Conservation (phyloP, 768 basidiomycete species). For the Trametes coccinea region DNA sequence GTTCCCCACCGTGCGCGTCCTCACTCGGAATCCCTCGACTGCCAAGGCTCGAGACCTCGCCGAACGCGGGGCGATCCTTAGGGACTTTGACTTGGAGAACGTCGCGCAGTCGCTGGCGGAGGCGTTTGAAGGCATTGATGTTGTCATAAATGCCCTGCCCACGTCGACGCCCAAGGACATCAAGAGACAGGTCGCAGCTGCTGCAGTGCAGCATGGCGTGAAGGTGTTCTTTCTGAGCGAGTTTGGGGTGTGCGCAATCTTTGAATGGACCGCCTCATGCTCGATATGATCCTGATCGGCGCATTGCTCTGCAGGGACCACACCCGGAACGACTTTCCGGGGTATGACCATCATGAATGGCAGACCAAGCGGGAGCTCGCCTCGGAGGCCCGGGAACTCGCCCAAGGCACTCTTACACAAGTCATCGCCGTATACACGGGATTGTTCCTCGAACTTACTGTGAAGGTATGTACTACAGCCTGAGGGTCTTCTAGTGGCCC, state of each 20-base stretch:
- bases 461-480: neutral
- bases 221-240: constrained; percentile 27
- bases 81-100: constrained; percentile 7
- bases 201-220: constrained; percentile 17
- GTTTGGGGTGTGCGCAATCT: constrained; percentile 18
- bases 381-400: constrained; percentile 2
- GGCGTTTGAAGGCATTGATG: constrained; percentile 8
- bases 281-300: neutral
- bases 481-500: neutral
- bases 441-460: constrained; percentile 18
- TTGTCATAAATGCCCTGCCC: constrained; percentile 12
- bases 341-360: constrained; percentile 18
- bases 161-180: neutral
- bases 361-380: constrained; percentile 10
- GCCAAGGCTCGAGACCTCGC: constrained; percentile 9
- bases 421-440: constrained; percentile 25
- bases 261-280: neutral
- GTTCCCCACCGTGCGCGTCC: constrained; percentile 22
- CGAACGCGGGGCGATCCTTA: constrained; percentile 21
- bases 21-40: constrained; percentile 21
- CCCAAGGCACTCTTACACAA: constrained; percentile 12
- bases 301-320: constrained; percentile 18
- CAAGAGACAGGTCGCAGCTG: neutral
- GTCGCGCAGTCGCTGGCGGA: neutral
- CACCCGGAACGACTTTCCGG: constrained; percentile 21